phyloP scores from a whole-genome alignment of 257 asterid genomes.

The Nicotiana sylvestris region DNA sequence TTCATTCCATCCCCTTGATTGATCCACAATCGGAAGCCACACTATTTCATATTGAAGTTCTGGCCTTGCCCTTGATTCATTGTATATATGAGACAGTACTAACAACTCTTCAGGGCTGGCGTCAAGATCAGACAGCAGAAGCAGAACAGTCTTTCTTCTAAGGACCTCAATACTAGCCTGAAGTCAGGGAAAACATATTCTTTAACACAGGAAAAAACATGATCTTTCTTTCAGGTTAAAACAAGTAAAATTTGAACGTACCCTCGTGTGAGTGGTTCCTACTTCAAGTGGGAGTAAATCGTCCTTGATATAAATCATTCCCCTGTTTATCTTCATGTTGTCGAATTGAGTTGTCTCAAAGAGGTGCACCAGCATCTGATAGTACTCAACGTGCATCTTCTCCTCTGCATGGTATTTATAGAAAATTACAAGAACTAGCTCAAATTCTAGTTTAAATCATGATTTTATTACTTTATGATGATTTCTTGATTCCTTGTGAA shows the following conservation, averaged over 20 bases:
- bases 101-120: constrained; percentile 53
- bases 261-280: constrained; percentile 48
- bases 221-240: not conserved
- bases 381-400: constrained; percentile 54
- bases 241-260: constrained; percentile 15
- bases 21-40: constrained; percentile 68
- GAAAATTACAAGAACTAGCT: not conserved
- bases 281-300: constrained; percentile 50
- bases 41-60: constrained; percentile 63
- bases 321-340: constrained; percentile 59
- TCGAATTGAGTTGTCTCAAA: constrained; percentile 56
- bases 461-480: not conserved
- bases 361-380: constrained; percentile 40
- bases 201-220: not conserved
- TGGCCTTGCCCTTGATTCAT: constrained; percentile 32
- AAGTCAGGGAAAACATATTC: not conserved
- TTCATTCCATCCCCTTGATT: constrained; percentile 28
- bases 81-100: constrained; percentile 39
- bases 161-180: constrained; percentile 36
- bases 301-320: constrained; percentile 47
- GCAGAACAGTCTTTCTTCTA: constrained; percentile 56
- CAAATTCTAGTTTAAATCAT: not conserved
- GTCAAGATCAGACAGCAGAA: constrained; percentile 68
- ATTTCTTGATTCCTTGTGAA: not conserved
- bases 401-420: constrained; percentile 36